These are phyloP conservation scores for Xylariomycetidae sp. DNA, from an alignment of 2,329 filamentous ascomycete species.

Conservation along the genomic window DNA sequence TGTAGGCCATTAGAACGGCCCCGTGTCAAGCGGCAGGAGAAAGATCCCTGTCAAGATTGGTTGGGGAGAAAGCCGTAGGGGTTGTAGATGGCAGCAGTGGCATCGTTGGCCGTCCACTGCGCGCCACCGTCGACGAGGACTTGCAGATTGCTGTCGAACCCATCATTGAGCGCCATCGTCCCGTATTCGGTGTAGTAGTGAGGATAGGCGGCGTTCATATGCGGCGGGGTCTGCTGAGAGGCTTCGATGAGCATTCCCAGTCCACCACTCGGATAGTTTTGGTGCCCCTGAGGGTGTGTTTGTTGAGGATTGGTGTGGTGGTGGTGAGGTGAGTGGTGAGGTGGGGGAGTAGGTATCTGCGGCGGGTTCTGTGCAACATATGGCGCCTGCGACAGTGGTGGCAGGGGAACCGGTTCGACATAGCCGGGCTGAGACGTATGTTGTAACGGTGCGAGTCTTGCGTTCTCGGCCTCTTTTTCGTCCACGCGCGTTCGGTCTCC, in stretches of 20 bases:
- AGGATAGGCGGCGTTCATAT: conserved; percentile 12
- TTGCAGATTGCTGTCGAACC: conserved; percentile 40
- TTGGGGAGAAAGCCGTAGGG: conserved; percentile 12
- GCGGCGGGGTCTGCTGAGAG: conserved; percentile 28
- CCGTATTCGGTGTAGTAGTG: conserved; percentile 22
- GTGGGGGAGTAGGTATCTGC: conserved; percentile 10
- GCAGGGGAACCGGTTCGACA: conserved; percentile 21
- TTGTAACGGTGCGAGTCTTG: conserved; percentile 20
- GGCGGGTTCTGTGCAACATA: conserved; percentile 17
- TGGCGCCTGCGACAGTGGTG: conserved; percentile 20
- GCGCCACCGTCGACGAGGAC: conserved; percentile 35
- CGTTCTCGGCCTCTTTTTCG: conserved; percentile 13
- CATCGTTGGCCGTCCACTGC: conserved; percentile 20
- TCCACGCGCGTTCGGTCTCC: too few relatives aligned
- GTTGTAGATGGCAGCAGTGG: conserved; percentile 19
- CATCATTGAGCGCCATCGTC: conserved; percentile 32
- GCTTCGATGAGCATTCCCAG: conserved; percentile 37
- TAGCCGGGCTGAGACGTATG: conserved; percentile 16
- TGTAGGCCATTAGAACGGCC: too few relatives aligned
- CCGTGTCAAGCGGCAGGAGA: too few relatives aligned
- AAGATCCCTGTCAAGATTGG: neutral
- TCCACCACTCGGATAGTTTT: conserved; percentile 24
- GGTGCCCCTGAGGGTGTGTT: conserved; percentile 7
- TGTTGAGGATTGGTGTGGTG: conserved; percentile 14
- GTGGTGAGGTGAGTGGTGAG: conserved; percentile 14